Conservation (phyloP, 2,329 filamentous ascomycete genomes). For the Penicillium sp. region DNA sequence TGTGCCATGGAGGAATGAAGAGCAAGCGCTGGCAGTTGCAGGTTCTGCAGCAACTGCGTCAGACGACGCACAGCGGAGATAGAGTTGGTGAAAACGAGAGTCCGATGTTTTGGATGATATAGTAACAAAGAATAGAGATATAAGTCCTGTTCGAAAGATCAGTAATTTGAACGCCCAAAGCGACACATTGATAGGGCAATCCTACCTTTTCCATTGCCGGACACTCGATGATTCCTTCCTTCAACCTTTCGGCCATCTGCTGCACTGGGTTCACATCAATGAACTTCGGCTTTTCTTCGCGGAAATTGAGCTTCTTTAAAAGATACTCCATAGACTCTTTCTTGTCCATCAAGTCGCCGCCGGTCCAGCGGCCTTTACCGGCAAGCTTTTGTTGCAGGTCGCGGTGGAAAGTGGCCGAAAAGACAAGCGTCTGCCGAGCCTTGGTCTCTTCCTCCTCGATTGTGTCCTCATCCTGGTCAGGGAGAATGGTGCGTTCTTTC, state of each 20-base stretch:
- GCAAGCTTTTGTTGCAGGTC: slow-evolving; percentile 84
- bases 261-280: slow-evolving; percentile 84
- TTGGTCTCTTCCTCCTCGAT: slow-evolving; percentile 43
- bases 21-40: slow-evolving; percentile 68
- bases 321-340: slow-evolving; percentile 89
- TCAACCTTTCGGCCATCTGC: slow-evolving; percentile 80
- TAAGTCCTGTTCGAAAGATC: slow-evolving; percentile 60
- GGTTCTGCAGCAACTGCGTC: slow-evolving; percentile 73
- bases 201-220: slow-evolving; percentile 82
- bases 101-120: slow-evolving; percentile 72
- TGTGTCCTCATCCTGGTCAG: slow-evolving; percentile 25
- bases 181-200: neutral
- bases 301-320: slow-evolving; percentile 81
- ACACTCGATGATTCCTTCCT: slow-evolving; percentile 88
- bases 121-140: slow-evolving; percentile 86
- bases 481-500: slow-evolving; percentile 41
- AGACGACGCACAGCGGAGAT: slow-evolving; percentile 87
- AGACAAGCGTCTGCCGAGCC: slow-evolving; percentile 78
- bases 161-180: neutral
- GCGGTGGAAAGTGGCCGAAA: slow-evolving; percentile 93
- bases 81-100: slow-evolving; percentile 90
- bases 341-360: slow-evolving; percentile 59
- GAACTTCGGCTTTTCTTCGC: slow-evolving; percentile 76
- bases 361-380: slow-evolving; percentile 59
- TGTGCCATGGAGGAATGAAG: slow-evolving; percentile 94